phyloP scores from a whole-genome alignment of 768 basidiomycete genomes.

The Leucosporidium yakuticum region DNA sequence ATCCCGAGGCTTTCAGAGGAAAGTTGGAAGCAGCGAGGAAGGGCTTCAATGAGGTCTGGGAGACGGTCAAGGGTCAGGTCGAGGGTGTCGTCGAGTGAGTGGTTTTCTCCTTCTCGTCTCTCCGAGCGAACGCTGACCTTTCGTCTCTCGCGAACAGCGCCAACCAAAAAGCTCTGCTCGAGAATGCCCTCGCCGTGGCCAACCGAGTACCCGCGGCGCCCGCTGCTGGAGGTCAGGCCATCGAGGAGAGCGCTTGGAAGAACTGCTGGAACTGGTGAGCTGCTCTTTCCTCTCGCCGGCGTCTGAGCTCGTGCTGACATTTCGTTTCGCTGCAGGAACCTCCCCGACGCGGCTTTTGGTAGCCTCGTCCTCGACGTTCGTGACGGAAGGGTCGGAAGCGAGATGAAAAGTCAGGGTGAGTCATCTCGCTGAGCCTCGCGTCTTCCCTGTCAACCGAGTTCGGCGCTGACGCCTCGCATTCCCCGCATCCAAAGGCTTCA shows the following conservation, averaged over 20 bases:
- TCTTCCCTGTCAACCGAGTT: too few relatives aligned
- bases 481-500: constrained; percentile 61
- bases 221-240: constrained; percentile 47
- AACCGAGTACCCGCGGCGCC: constrained; percentile 65
- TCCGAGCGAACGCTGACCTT: too few relatives aligned
- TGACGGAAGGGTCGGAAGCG: constrained; percentile 85
- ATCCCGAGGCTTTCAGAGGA: constrained; percentile 77
- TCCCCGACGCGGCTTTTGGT: constrained; percentile 92
- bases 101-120: too few relatives aligned
- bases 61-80: constrained; percentile 82
- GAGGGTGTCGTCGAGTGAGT: constrained; percentile 71
- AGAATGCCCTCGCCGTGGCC: constrained; percentile 80
- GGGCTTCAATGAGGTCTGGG: constrained; percentile 86
- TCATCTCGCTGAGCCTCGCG: constrained; percentile 7
- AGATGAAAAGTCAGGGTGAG: constrained; percentile 84
- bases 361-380: constrained; percentile 79
- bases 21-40: constrained; percentile 75
- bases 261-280: constrained; percentile 89
- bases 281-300: neutral
- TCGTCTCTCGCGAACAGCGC: constrained; percentile 48
- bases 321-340: constrained; percentile 51
- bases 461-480: neutral
- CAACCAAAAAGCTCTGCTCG: constrained; percentile 74
- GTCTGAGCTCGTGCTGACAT: neutral
- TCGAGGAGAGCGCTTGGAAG: constrained; percentile 93